These are phyloP conservation scores for Globisporangium sylvaticum DNA, from an alignment of 352 stramenopile genomes.

Conservation along the genomic window DNA sequence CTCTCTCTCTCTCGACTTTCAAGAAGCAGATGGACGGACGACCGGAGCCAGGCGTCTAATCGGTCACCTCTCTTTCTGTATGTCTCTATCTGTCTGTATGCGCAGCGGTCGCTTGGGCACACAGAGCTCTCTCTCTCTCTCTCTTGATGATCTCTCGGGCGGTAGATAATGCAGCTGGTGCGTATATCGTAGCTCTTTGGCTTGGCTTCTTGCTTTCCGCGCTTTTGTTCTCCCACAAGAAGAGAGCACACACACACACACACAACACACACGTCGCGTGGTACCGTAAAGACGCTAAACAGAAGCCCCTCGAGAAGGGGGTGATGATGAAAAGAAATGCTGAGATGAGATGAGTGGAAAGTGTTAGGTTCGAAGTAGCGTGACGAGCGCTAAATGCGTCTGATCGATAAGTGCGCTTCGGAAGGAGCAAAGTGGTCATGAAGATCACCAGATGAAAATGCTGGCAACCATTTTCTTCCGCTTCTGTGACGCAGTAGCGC, in stretches of 20 bases:
- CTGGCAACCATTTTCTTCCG: no score
- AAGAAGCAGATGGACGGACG: slow-evolving; percentile 1
- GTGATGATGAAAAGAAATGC: neutral
- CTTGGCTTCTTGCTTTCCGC: slow-evolving; percentile 9
- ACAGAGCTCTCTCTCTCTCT: neutral
- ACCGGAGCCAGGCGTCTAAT: neutral
- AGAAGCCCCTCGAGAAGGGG: neutral
- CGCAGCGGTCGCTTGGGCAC: neutral
- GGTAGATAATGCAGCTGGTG: neutral
- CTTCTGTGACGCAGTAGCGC: no score
- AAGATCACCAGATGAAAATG: no score
- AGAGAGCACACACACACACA: neutral
- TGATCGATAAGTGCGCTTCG: neutral
- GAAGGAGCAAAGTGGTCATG: neutral
- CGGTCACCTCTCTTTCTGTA: neutral
- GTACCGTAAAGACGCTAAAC: neutral
- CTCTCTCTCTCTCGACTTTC: neutral
- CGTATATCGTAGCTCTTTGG: neutral
- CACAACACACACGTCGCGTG: neutral
- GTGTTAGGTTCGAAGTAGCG: neutral
- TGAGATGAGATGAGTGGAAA: neutral
- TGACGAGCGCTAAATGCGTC: neutral
- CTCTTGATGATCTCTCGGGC: neutral
- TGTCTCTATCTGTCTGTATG: neutral
- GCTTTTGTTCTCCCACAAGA: slow-evolving; percentile 12